A percentile compares a stretch with the other conserved stretches of the same genome.
These are phyloP conservation scores for Apiospora pterosperma DNA, from an alignment of 2,329 filamentous ascomycete species.

Conservation along the genomic window DNA sequence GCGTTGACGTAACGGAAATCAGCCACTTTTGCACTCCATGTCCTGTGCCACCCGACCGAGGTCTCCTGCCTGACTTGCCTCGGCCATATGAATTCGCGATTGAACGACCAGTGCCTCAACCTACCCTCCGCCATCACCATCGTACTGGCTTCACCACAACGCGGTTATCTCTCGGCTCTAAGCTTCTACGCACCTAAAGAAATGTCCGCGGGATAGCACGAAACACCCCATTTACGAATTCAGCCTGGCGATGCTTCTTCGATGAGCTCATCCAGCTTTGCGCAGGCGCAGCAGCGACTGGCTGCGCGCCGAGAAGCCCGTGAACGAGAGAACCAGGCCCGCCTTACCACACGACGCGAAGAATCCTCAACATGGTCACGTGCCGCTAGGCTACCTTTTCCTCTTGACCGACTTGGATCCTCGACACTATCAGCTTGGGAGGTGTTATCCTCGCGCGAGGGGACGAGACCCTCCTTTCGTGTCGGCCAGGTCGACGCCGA, in stretches of 20 bases:
- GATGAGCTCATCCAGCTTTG: slow-evolving; percentile 53
- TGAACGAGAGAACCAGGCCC: slow-evolving; percentile 62
- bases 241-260: neutral
- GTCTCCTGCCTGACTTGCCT: neutral
- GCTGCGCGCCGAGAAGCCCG: slow-evolving; percentile 75
- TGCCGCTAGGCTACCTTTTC: slow-evolving; percentile 56
- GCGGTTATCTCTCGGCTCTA: neutral
- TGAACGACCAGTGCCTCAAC: neutral
- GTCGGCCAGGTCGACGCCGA: slow-evolving; percentile 97
- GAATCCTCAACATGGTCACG: slow-evolving; percentile 54
- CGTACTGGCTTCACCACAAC: neutral
- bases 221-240: neutral
- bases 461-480: slow-evolving; percentile 80
- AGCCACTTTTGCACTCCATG: neutral
- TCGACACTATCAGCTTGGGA: slow-evolving; percentile 61
- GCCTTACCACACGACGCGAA: slow-evolving; percentile 47
- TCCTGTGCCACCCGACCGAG: neutral
- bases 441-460: slow-evolving; percentile 67
- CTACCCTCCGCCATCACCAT: neutral
- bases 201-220: neutral
- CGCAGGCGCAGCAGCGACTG: slow-evolving; percentile 84
- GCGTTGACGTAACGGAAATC: neutral
- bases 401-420: slow-evolving; percentile 55
- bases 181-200: neutral
- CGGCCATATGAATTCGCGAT: neutral